Base-by-base conservation (phyloP, 2,329 filamentous ascomycete genomes). In the Myriosclerotinia scirpicola region DNA sequence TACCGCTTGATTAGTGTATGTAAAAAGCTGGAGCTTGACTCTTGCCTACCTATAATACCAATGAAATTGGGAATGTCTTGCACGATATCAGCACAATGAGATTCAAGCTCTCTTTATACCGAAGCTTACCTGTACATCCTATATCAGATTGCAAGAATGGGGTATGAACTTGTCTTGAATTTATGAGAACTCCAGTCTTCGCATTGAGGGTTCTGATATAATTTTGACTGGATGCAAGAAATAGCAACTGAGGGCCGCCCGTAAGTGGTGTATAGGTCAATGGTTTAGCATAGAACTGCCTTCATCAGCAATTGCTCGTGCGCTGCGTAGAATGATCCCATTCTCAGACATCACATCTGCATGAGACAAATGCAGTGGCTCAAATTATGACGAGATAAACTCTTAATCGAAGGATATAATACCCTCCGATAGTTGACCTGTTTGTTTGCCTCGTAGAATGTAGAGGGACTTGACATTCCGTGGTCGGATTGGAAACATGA, bases 191-290 rank as follows among this genome's bases (percentile, higher is more conserved):
- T 30, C 84, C 84, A 0, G 82, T 85, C 71, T 83, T 82, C 0
- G 83, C 83, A 71, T 86, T 78, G 42, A 86, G 75, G 68, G 84
- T 85, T 73, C 85, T 85, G 8, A 86, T 73, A 61, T 84, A 85
- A 74, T 86, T 87, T 71, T 85, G 83, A 0, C 83, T 84, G 0
- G 84, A 86, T 2, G 85, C 81, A 14, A 85, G 75, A 70, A 83
- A 87, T 50, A 87, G 79, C 65, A 82, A 84, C 75, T 87, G 84
- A 12, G 78, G 78, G 3, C 75, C 76, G 26, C 79, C 79, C 34
- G 78, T 78, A 17, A 72, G 76, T 6, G 82, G 79, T 1, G 85
- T 87, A 74, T 85, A 84, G 9, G 83, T 79, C 20, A 84, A 73
- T 11, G 82, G 81, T 69, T 83, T 80, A 1, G 82, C 80, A 71